Conservation (phyloP, 139 green algal genomes). For the Chlorella sorokiniana region DNA sequence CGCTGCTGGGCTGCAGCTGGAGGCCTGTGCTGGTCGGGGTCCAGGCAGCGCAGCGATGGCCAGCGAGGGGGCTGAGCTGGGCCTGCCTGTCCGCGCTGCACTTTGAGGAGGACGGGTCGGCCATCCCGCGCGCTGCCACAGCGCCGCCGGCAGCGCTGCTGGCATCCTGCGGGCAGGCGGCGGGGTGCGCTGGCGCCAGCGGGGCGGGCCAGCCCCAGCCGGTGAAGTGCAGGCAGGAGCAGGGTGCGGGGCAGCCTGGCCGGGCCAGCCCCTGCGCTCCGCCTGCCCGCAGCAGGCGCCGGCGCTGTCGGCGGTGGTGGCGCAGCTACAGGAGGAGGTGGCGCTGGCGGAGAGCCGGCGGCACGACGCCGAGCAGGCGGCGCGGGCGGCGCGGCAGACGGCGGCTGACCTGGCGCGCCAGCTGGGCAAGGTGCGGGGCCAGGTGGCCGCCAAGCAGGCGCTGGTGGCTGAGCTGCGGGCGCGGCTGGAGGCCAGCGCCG, state of each 20-base stretch:
- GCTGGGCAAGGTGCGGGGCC: constrained; percentile 16
- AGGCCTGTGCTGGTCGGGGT: too few relatives aligned
- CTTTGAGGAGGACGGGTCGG: constrained; percentile 12
- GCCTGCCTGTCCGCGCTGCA: constrained; percentile 4
- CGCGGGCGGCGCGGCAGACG: constrained; percentile 11
- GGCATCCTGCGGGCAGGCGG: too few relatives aligned
- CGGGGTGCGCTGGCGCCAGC: too few relatives aligned
- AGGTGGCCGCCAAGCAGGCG: constrained; percentile 10
- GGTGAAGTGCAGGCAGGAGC: too few relatives aligned
- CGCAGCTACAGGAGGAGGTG: constrained; percentile 17
- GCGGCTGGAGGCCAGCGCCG: not conserved
- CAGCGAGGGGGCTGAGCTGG: constrained; percentile 5
- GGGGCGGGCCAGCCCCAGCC: too few relatives aligned
- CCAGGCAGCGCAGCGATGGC: not conserved
- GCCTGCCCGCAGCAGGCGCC: not conserved
- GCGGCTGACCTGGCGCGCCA: constrained; percentile 11
- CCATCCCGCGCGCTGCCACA: not conserved
- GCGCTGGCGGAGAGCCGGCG: constrained; percentile 27
- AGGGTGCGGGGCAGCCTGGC: not conserved
- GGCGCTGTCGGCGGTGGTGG: not conserved
- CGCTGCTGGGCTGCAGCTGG: not conserved
- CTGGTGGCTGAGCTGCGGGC: constrained; percentile 13
- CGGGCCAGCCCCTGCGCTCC: not conserved
- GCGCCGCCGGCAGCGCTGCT: not conserved
- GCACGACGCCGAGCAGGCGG: constrained; percentile 20